These are phyloP conservation scores for Pyrus hybrid DNA, from an alignment of 331 rosid species.

Conservation along the genomic window DNA sequence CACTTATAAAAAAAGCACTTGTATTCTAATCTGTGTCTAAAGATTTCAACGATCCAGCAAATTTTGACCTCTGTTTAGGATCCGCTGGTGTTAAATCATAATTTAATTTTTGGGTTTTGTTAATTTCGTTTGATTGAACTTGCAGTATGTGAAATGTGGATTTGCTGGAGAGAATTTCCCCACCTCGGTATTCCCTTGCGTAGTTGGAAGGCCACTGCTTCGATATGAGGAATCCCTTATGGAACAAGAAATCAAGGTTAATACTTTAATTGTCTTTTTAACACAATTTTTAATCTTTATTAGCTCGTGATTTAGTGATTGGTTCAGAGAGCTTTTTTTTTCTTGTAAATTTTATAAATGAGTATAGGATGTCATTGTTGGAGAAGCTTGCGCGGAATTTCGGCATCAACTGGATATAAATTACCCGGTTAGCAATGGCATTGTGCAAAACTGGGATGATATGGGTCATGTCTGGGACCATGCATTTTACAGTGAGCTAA, in stretches of 20 bases:
- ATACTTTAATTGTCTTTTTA: background rate
- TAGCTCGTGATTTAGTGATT: background rate
- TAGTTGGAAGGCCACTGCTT: constrained; percentile 96
- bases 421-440: constrained; percentile 92
- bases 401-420: constrained; percentile 93
- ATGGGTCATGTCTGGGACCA: constrained; percentile 98
- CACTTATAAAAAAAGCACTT: background rate
- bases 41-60: constrained; percentile 5
- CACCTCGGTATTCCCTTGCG: constrained; percentile 92
- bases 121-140: background rate
- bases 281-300: background rate
- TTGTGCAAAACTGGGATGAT: constrained; percentile 98
- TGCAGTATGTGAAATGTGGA: constrained; percentile 96
- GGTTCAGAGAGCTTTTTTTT: background rate
- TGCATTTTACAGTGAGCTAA: constrained; percentile 82
- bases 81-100: background rate
- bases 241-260: constrained; percentile 80
- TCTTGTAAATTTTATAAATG: background rate
- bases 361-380: constrained; percentile 79
- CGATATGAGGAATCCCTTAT: constrained; percentile 94
- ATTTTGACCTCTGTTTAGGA: background rate
- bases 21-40: background rate
- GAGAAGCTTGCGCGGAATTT: constrained; percentile 83
- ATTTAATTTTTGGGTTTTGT: background rate
- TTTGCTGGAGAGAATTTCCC: constrained; percentile 98